Evolutionary conservation across 768 basidiomycete species (phyloP), one percentile per base, ranked within the genome.

Genomic region (Tephrocybe rancida): DNA sequence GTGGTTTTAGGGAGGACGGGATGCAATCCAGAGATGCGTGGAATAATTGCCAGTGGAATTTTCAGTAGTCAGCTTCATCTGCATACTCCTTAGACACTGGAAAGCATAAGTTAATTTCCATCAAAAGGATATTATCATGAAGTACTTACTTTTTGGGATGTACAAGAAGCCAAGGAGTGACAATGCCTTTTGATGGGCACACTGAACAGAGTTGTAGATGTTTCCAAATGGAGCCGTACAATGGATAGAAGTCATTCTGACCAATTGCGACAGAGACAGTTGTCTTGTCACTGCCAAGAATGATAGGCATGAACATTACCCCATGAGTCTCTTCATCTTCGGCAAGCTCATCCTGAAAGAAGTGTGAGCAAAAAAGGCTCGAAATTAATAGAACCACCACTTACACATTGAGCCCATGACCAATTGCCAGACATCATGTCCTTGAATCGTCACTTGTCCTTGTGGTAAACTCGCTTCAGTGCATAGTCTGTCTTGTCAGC

Each of bases 261-360:
- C 65, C 61, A 3, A 62, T 67, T 0, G 60, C 60, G 21, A 63
- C 58, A 22, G 64, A 67, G 5, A 70, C 66, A 3, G 67, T 68
- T 0, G 67, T 70, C 48, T 70, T 68, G 51, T 70, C 62, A 37
- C 60, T 66, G 1, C 68, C 66, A 1, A 64, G 51, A 27, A 68
- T 56, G 7, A 68, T 47, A 1, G 67, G 63, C 18, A 58, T 49
- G 26, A 54, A 57, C 50, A 52, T 59, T 3, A 50, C 49, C 1
- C 64, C 55, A 37, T 52, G 44, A 5, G 54, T 56, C 27, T 16
- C 34, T 2, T 56, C 52, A 53, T 60, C 48, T 41, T 32, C 26
- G 16, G 48, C 50, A 45, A 56, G 53, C 19, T 29, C 56, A 16
- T 53, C 32, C 49, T 60, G 27, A 47, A 13, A 9, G 11, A 47